Evolutionary conservation across 257 asterid genomes (phyloP), one percentile per base, ranked within the genome.

Genomic region (Jasminum sambac): DNA sequence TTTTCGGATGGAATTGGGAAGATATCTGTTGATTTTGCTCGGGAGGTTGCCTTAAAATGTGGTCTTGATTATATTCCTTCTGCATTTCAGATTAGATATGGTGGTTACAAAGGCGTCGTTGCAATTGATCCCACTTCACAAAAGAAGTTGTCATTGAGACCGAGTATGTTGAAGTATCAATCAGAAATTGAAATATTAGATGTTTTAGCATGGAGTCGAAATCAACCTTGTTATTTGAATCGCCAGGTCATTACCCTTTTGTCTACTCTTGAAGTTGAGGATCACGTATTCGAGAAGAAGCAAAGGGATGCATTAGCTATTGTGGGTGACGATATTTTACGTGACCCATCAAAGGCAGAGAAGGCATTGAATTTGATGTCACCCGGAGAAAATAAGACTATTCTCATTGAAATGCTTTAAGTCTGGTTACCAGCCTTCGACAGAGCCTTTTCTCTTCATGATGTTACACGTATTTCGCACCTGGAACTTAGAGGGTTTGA

Each of bases 1-100:
- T 93, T 93, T 68, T 93, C 98, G 11, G 98, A 93, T 80, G 98
- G 98, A 5, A 93, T 93, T 8, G 98, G 98, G 61, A 93, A 86
- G 81, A 89, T 93, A 75, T 90, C 96, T 41, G 77, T 71, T 26
- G 91, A 78, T 3, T 90, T 93, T 72, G 97, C 97, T 34, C 63
- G 5, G 17, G 72, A 68, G 24, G 97, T 93, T 67, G 95, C 98
- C 55, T 25, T 6, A 5, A 87, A 87, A 77, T 93, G 98, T 75
- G 86, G 95, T 14, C 72, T 88, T 17, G 82, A 43, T 16, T 63
- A 42, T 63, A 44, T 74, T 12, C 98, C 97, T 19, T 93, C 98
- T 7, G 92, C 96, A 39, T 93, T 86, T 70, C 98, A 93, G 78
- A 90, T 93, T 46, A 90, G 98, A 17, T 90, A 89, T 66, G 95